A percentile compares a stretch with the other conserved stretches of the same genome.
These are phyloP conservation scores for Cryptococcus sp. DNA, from an alignment of 1,284 basidiomycete species.

Conservation along the genomic window DNA sequence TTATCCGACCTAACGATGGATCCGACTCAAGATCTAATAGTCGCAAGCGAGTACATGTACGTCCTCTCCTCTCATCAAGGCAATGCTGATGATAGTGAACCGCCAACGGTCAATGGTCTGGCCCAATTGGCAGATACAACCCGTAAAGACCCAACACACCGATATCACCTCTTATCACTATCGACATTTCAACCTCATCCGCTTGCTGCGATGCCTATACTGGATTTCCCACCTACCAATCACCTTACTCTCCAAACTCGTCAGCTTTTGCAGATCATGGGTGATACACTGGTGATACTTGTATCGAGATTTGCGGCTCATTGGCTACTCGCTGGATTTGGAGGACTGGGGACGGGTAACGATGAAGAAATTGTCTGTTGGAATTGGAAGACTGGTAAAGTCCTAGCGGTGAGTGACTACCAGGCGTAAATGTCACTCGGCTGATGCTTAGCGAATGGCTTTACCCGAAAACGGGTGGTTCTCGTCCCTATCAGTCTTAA, in stretches of 20 bases:
- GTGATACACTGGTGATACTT: slow-evolving; percentile 40
- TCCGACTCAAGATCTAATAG: slow-evolving; percentile 46
- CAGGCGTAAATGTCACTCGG: neutral
- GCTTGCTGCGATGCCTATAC: slow-evolving; percentile 24
- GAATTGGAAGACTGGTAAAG: slow-evolving; percentile 47
- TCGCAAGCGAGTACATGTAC: slow-evolving; percentile 40
- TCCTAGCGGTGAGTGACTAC: slow-evolving; percentile 35
- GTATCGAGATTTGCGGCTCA: slow-evolving; percentile 28
- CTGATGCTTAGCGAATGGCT: slow-evolving; percentile 22
- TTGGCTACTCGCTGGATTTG: slow-evolving; percentile 31
- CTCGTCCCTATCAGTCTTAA: slow-evolving; percentile 27
- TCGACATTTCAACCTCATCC: slow-evolving; percentile 43
- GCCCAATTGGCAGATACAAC: slow-evolving; percentile 10
- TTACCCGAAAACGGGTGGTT: slow-evolving; percentile 31
- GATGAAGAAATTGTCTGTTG: slow-evolving; percentile 44
- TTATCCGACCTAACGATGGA: slow-evolving; percentile 49
- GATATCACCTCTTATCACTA: slow-evolving; percentile 42
- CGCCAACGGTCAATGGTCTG: slow-evolving; percentile 2
- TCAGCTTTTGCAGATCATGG: slow-evolving; percentile 46
- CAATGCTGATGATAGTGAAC: neutral
- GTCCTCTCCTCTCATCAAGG: too few species aligned
- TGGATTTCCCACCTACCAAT: slow-evolving; percentile 37
- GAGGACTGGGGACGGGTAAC: slow-evolving; percentile 15
- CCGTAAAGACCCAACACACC: slow-evolving; percentile 23
- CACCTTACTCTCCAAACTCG: slow-evolving; percentile 23